Conservation (phyloP, 1,284 basidiomycete species). For the Apiotrichum sp. region DNA sequence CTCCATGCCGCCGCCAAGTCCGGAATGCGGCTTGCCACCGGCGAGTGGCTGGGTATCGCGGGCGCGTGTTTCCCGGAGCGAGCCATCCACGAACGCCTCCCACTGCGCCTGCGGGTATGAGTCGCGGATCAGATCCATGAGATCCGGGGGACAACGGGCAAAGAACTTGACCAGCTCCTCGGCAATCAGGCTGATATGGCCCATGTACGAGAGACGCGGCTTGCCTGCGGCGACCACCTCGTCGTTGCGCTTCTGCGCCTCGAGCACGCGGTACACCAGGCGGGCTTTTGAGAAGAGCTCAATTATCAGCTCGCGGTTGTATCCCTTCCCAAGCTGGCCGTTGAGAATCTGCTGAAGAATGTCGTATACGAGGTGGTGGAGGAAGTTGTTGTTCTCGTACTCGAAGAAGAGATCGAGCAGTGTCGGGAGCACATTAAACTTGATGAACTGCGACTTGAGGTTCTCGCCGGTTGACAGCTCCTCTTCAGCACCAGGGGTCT, state of each 20-base stretch:
- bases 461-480: constrained; percentile 57
- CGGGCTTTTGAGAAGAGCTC: constrained; percentile 72
- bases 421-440: constrained; percentile 63
- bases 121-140: constrained; percentile 59
- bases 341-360: constrained; percentile 92
- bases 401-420: constrained; percentile 88
- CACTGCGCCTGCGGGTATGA: constrained; percentile 73
- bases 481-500: neutral
- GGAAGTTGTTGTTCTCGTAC: constrained; percentile 95
- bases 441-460: constrained; percentile 68
- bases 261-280: constrained; percentile 73
- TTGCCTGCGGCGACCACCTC: constrained; percentile 17
- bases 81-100: constrained; percentile 77
- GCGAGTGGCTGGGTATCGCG: constrained; percentile 73
- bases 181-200: constrained; percentile 81
- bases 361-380: constrained; percentile 96
- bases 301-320: constrained; percentile 73
- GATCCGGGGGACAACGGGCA: constrained; percentile 75
- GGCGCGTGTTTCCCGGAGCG: constrained; percentile 77
- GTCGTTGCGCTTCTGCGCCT: constrained; percentile 74
- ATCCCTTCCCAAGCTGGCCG: constrained; percentile 66
- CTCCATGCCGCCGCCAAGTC: constrained; percentile 8
- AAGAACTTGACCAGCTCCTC: constrained; percentile 49
- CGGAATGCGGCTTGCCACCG: constrained; percentile 52
- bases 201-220: constrained; percentile 89